Evolutionary conservation across 2,329 filamentous ascomycete genomes (phyloP), one percentile per base, ranked within the genome.

Genomic region (Monosporascus sp.): DNA sequence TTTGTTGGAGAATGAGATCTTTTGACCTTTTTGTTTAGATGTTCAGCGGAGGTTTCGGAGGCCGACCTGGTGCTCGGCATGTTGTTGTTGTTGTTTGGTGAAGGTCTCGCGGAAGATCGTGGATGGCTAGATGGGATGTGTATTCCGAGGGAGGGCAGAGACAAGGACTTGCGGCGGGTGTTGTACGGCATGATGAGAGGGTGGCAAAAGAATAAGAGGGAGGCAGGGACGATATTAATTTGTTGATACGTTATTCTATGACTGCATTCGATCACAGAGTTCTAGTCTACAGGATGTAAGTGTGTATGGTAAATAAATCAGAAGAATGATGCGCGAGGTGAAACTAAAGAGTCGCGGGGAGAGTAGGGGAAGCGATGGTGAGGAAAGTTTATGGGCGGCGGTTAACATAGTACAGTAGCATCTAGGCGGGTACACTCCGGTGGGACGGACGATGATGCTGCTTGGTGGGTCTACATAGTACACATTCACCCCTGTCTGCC

Each of bases 131-230:
- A 73, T 60, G 89, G 86, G 60, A 97, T 80, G 66, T 94, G 90
- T 65, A 97, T 96, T 70, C 94, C 94, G 66, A 97, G 82, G 62
- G 91, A 95, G 56, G 91, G 89, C 67, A 97, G 80, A 58, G 92
- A 97, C 62, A 99, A 79, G 68, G 91, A 96, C 79, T 97, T 97
- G 73, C 92, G 87, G 75, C 93, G 89, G 63, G 93, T 97, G 74
- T 97, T 96, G 81, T 97, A 97, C 69, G 88, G 88, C 91, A 96
- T 96, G 66, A 52, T 65, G 64, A 56, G 49, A 52, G 54, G 50
- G 50, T 48, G 53, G 51, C 56, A 11, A 20, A 43, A 24, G 14
- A 19, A 43, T 43, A 43, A 43, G 19, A 22, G 27, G 27, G 27
- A 31, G 27, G 27, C 27, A 14, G 27, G 27, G 9, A 31, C 5